Conservation (phyloP, 306 rosid genomes). For the Cucumis cinereus region DNA sequence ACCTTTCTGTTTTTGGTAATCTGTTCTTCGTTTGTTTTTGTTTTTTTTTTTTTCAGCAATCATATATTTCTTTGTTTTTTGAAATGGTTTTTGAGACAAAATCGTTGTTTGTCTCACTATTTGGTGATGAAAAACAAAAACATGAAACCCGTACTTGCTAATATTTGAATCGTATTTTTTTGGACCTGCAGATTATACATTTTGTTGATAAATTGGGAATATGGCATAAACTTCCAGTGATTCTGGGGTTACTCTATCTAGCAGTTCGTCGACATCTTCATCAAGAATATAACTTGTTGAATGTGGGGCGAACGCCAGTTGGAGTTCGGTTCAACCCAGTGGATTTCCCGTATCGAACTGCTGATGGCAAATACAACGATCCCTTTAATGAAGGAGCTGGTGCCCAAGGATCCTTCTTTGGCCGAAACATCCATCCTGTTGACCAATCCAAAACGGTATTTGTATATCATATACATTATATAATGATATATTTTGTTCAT, state of each 20-base stretch:
- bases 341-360: constrained; percentile 28
- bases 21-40: no score
- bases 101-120: no score
- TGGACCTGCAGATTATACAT: constrained; percentile 24
- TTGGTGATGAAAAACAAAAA: neutral
- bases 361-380: constrained; percentile 50
- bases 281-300: constrained; percentile 43
- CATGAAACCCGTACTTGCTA: neutral
- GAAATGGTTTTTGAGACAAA: neutral
- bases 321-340: constrained; percentile 30
- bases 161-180: neutral
- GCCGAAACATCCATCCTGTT: constrained; percentile 49
- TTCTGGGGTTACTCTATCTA: constrained; percentile 39
- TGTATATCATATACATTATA: neutral
- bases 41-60: neutral
- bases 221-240: constrained; percentile 62
- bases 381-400: constrained; percentile 34
- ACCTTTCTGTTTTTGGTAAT: neutral
- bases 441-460: neutral
- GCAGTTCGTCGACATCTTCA: constrained; percentile 56
- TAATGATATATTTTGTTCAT: neutral
- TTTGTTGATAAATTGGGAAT: constrained; percentile 39
- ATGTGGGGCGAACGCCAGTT: constrained; percentile 24
- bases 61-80: neutral
- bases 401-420: constrained; percentile 51